phyloP scores from a whole-genome alignment of 331 rosid genomes.

The Malus hybrid region DNA sequence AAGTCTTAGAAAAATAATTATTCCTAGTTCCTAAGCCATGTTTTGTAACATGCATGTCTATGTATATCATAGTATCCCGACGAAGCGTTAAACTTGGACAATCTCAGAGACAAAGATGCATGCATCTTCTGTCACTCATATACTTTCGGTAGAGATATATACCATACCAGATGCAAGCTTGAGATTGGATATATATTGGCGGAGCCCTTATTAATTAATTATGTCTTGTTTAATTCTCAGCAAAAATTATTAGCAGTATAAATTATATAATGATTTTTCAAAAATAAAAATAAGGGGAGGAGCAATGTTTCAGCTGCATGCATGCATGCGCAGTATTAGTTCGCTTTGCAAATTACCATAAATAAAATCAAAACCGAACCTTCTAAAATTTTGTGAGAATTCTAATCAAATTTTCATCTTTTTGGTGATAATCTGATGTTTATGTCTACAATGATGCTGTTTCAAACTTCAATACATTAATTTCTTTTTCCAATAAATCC shows the following conservation, averaged over 20 bases:
- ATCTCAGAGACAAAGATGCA: constrained; percentile 30
- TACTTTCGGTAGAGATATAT: neutral
- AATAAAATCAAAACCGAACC: neutral
- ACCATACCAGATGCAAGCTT: neutral
- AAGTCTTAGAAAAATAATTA: neutral
- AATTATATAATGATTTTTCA: neutral
- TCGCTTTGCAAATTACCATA: neutral
- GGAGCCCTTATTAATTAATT: neutral
- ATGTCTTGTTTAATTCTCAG: neutral
- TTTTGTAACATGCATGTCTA: constrained; percentile 32
- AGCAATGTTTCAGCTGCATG: neutral
- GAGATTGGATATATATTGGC: neutral
- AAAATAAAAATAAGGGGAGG: too few species aligned
- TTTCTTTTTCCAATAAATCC: too few species aligned
- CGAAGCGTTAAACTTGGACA: neutral
- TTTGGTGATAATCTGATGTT: neutral
- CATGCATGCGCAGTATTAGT: neutral
- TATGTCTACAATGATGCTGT: too few species aligned
- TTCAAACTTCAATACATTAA: too few species aligned
- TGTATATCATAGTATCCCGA: constrained; percentile 2
- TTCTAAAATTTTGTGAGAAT: neutral
- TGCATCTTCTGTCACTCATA: constrained; percentile 11
- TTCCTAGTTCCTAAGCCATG: constrained; percentile 5
- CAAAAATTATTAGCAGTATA: neutral
- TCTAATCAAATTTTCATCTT: neutral